These are phyloP conservation scores for Hypomontagnella monticulosa DNA, from an alignment of 495 filamentous ascomycete genomes.

Conservation along the genomic window DNA sequence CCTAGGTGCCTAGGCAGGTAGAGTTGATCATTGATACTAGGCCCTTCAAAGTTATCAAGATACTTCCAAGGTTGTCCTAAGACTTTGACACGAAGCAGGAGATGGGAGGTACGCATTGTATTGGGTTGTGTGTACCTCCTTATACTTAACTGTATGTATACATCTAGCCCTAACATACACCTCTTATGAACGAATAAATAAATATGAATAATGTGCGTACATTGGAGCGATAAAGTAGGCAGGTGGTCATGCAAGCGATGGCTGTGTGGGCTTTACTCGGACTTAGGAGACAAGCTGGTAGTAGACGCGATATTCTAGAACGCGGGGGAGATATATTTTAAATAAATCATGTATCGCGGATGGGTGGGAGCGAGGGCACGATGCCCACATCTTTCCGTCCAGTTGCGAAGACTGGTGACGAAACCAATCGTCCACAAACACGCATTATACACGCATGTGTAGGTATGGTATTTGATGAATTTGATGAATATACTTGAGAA, in stretches of 20 bases:
- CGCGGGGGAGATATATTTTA: slow-evolving; percentile 18
- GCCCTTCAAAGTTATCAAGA: too few relatives aligned
- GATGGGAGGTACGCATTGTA: background rate
- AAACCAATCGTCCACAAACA: slow-evolving; percentile 14
- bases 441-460: background rate
- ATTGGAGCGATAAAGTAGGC: slow-evolving; percentile 1
- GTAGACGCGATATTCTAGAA: slow-evolving; percentile 23
- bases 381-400: slow-evolving; percentile 8
- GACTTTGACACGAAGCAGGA: background rate
- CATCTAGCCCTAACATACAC: background rate
- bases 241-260: slow-evolving; percentile 7
- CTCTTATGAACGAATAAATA: background rate
- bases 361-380: slow-evolving; percentile 24
- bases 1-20: too few relatives aligned
- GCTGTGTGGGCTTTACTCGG: slow-evolving; percentile 10
- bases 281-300: slow-evolving; percentile 38
- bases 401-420: slow-evolving; percentile 8
- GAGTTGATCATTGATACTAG: too few relatives aligned
- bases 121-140: too few relatives aligned
- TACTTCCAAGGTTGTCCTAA: too few relatives aligned
- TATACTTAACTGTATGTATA: background rate
- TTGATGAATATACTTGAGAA: too few relatives aligned
- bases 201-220: background rate
- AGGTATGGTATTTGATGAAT: too few relatives aligned
- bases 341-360: slow-evolving; percentile 1